Conservation (phyloP, 768 basidiomycete genomes). For the Myochromella boudieri region DNA sequence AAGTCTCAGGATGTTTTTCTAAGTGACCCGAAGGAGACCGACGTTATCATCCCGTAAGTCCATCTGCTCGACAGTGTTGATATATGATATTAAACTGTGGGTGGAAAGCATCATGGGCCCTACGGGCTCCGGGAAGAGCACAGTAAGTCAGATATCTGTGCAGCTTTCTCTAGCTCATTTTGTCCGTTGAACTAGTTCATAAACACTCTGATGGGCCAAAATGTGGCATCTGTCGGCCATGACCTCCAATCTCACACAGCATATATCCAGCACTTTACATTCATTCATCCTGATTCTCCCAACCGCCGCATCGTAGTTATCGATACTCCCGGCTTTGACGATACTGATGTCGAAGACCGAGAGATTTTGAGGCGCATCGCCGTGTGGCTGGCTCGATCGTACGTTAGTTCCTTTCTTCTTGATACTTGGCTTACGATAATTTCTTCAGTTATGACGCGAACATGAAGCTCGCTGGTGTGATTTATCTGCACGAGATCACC, state of each 20-base stretch:
- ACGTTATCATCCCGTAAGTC: conserved; percentile 18
- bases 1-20: conserved; percentile 16
- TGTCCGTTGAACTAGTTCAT: conserved; percentile 20
- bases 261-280: conserved; percentile 20
- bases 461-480: conserved; percentile 28
- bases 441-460: conserved; percentile 22
- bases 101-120: conserved; percentile 20
- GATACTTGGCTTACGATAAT: neutral
- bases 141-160: conserved; percentile 4
- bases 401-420: neutral
- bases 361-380: conserved; percentile 22
- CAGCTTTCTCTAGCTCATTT: neutral
- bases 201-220: conserved; percentile 21
- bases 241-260: conserved; percentile 20
- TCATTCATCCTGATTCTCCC: conserved; percentile 15
- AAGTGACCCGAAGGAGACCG: conserved; percentile 13
- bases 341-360: conserved; percentile 18
- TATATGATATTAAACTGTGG: neutral
- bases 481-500: conserved; percentile 29
- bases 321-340: conserved; percentile 26
- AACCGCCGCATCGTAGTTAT: conserved; percentile 19
- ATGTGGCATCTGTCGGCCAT: conserved; percentile 16
- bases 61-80: neutral
- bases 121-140: conserved; percentile 22
- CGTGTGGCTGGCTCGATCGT: conserved; percentile 22